Percentiles rank a stretch among this genome's conserved stretches.
Conservation (phyloP, 169 alveolate genomes). For the Eimeria brunetti region DNA sequence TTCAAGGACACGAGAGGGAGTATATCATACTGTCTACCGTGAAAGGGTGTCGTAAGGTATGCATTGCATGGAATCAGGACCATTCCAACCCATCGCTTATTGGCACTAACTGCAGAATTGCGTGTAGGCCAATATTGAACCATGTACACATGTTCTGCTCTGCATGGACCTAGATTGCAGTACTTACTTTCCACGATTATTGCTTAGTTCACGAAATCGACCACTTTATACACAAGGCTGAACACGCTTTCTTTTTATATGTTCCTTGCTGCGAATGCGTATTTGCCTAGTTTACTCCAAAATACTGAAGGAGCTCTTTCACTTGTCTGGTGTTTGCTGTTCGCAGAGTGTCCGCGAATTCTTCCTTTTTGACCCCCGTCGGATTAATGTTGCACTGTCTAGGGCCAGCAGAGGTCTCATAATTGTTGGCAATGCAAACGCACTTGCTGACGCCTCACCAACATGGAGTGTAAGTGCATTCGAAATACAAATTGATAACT, state of each 20-base stretch:
- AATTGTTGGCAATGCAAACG: constrained; percentile 48
- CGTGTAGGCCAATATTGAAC: background rate
- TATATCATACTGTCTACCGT: constrained; percentile 59
- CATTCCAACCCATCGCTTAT: background rate
- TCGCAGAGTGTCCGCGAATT: constrained; percentile 33
- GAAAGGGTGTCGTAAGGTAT: constrained; percentile 36
- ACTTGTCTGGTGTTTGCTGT: background rate
- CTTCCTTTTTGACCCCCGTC: constrained; percentile 59
- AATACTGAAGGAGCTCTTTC: background rate
- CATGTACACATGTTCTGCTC: background rate
- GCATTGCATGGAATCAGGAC: background rate
- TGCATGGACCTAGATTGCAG: background rate
- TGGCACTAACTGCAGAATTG: background rate
- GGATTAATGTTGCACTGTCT: constrained; percentile 67
- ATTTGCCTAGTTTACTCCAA: background rate
- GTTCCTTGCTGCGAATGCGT: background rate
- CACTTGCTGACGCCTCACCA: constrained; percentile 64
- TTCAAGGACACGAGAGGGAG: constrained; percentile 67
- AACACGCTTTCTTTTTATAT: background rate
- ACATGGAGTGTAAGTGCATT: constrained; percentile 46
- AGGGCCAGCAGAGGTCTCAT: constrained; percentile 73
- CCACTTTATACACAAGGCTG: background rate
- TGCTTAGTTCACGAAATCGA: background rate
- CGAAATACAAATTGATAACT: background rate
- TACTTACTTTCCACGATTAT: background rate